Evolutionary conservation across 2,329 filamentous ascomycete genomes (phyloP).

Genomic region (Escovopsis weberi): DNA sequence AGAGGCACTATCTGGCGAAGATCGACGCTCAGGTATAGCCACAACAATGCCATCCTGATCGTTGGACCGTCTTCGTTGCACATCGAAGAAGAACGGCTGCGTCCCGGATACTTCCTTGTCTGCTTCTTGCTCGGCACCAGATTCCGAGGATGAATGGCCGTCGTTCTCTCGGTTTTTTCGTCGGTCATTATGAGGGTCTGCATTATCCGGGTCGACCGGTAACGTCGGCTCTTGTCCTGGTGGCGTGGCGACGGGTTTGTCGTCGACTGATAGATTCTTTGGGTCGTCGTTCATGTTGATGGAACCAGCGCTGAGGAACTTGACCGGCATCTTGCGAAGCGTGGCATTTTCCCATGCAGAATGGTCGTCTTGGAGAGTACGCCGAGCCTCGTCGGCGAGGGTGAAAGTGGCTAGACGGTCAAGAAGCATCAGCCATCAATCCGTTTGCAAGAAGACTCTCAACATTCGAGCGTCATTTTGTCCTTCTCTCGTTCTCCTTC

Average conservation of each 20-base stretch:
- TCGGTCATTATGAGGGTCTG: not conserved
- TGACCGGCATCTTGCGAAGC: constrained; percentile 34
- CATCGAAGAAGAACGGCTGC: constrained; percentile 23
- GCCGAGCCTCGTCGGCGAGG: constrained; percentile 33
- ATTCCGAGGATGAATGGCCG: not conserved
- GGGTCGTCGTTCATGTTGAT: constrained; percentile 17
- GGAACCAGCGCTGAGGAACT: constrained; percentile 38
- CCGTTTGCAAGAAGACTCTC: too few species aligned
- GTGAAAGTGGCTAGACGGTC: constrained; percentile 25
- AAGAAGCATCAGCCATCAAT: not conserved
- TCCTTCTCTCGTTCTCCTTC: too few species aligned
- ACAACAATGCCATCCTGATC: not conserved
- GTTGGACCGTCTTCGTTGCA: constrained; percentile 7
- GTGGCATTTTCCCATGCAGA: constrained; percentile 24
- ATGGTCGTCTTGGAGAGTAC: constrained; percentile 31
- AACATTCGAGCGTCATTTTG: too few species aligned
- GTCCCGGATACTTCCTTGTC: constrained; percentile 7
- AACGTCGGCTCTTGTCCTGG: not conserved
- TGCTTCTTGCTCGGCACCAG: constrained; percentile 9
- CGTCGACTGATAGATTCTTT: constrained; percentile 13
- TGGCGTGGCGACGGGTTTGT: not conserved
- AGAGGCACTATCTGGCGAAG: constrained; percentile 25
- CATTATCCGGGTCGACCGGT: not conserved
- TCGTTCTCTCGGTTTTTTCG: not conserved
- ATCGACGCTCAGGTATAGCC: constrained; percentile 8